Evolutionary conservation across 305 asterid genomes (phyloP), one percentile per base, ranked within the genome.

Genomic region (Petunia hybrid): DNA sequence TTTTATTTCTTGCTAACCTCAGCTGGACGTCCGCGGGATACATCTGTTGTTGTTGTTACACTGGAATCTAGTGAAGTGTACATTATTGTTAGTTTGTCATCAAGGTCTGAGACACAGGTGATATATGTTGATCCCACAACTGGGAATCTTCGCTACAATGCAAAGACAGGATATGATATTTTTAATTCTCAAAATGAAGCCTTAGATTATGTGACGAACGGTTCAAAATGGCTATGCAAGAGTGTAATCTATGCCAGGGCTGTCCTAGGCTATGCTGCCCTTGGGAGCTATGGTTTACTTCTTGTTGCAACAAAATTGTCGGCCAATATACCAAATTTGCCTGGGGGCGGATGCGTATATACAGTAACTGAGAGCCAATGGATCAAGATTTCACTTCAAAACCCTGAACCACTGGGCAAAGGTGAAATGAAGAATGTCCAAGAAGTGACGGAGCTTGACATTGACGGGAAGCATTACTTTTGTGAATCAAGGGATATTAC

Each of bases 121-220:
- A 92, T 96, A 86, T 94, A 96, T 87, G 89, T 96, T 85, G 99
- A 96, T 87, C 99, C 99, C 45, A 92, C 99, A 4, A 91, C 98
- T 83, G 99, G 99, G 81, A 90, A 91, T 82, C 95, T 94, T 86
- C 82, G 90, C 74, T 86, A 90, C 76, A 84, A 86, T 65, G 95
- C 87, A 76, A 93, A 87, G 85, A 90, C 84, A 71, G 97, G 97
- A 41, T 94, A 89, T 85, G 99, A 94, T 89, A 85, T 92, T 84
- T 96, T 94, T 89, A 82, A 73, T 75, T 91, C 99, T 88, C 98
- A 92, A 89, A 88, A 86, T 4, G 98, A 92, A 88, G 99, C 99
- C 79, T 85, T 94, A 68, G 91, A 89, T 68, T 90, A 84, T 80
- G 81, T 94, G 76, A 96, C 99, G 57, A 91, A 89, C 86, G 91